Percentiles rank a stretch among this genome's conserved stretches.
phyloP scores from a whole-genome alignment of 2,329 filamentous ascomycete genomes.

The Paracoccidioides lutzii region DNA sequence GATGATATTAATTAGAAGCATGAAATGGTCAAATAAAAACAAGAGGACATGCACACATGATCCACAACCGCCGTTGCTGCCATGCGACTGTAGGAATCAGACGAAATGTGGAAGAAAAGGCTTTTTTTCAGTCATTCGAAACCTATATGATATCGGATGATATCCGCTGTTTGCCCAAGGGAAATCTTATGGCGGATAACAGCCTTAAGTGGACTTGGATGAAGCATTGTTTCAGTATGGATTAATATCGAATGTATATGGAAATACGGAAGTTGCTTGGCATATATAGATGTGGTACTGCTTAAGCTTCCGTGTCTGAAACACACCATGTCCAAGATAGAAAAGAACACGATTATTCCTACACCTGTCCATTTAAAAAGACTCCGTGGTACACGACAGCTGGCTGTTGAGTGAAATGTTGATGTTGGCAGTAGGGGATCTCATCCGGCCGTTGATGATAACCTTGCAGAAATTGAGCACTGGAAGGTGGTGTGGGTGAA shows the following conservation, averaged over 20 bases:
- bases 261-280: background rate
- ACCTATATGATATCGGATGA: background rate
- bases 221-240: background rate
- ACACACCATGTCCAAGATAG: background rate
- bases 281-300: background rate
- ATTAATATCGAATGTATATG: background rate
- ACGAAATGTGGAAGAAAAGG: background rate
- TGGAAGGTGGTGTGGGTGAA: constrained; percentile 26
- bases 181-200: background rate
- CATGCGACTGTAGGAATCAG: background rate
- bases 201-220: background rate
- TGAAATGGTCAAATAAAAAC: constrained; percentile 14
- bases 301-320: background rate
- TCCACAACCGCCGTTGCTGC: background rate
- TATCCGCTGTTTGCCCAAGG: background rate
- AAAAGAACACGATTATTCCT: background rate
- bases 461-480: constrained; percentile 24
- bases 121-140: background rate
- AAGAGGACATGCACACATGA: background rate
- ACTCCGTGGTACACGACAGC: constrained; percentile 23
- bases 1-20: constrained; percentile 6
- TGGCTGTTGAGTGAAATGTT: constrained; percentile 20
- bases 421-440: constrained; percentile 22
- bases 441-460: constrained; percentile 24
- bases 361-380: constrained; percentile 6